Conservation (phyloP, 805 yeast genomes). For the Zygosaccharomyces bisporus region DNA sequence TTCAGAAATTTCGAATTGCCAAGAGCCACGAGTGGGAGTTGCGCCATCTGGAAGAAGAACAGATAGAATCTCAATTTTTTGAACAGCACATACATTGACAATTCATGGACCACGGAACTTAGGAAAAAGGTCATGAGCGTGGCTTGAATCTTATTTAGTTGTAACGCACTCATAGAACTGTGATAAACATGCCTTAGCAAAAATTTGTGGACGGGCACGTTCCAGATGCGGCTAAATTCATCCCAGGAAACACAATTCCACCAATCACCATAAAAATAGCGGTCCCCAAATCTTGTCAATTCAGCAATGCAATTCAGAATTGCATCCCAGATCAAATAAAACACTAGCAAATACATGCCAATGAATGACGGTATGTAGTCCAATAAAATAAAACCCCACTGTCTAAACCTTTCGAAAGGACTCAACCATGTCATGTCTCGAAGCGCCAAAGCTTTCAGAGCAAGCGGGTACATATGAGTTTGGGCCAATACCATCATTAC, state of each 20-base stretch:
- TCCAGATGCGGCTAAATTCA: constrained; percentile 92
- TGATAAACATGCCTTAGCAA: constrained; percentile 91
- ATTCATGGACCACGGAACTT: constrained; percentile 82
- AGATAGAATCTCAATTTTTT: constrained; percentile 76
- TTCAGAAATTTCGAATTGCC: constrained; percentile 57
- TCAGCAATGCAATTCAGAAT: constrained; percentile 89
- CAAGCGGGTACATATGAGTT: constrained; percentile 68
- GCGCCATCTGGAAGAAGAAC: constrained; percentile 78
- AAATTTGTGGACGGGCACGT: constrained; percentile 87
- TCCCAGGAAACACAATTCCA: constrained; percentile 96
- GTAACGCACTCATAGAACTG: constrained; percentile 73
- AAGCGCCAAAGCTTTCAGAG: constrained; percentile 53
- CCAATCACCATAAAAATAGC: constrained; percentile 95
- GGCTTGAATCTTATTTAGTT: constrained; percentile 62
- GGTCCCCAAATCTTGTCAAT: constrained; percentile 77
- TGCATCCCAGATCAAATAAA: constrained; percentile 93
- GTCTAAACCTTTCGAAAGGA: constrained; percentile 19
- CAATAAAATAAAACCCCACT: constrained; percentile 42
- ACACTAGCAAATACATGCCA: constrained; percentile 67
- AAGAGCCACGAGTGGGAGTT: constrained; percentile 70
- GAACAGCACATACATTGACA: constrained; percentile 88
- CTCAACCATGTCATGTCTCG: constrained; percentile 36
- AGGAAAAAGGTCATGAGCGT: constrained; percentile 73
- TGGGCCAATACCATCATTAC: constrained; percentile 81
- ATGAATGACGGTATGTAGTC: constrained; percentile 81